Conservation (phyloP, 1,284 basidiomycete species). For the Grifola frondosa region DNA sequence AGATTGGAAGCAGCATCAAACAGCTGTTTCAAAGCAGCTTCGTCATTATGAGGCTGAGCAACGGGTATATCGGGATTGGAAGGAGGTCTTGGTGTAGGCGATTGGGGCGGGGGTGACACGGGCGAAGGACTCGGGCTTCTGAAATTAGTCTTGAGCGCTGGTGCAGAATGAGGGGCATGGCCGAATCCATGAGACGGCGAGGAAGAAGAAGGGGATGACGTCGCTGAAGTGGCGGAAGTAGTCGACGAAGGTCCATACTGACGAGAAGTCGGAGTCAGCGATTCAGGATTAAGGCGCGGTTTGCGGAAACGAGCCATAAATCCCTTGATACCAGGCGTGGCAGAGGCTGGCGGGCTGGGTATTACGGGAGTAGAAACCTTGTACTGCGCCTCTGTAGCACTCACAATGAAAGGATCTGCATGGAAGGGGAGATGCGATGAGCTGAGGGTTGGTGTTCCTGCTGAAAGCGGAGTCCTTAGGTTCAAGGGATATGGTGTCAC, state of each 20-base stretch:
- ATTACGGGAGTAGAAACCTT: constrained; percentile 42
- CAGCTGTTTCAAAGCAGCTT: constrained; percentile 61
- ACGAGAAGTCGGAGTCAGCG: constrained; percentile 22
- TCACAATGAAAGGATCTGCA: constrained; percentile 35
- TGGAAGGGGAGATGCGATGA: constrained; percentile 21
- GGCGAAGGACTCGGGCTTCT: constrained; percentile 14
- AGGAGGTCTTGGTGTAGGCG: constrained; percentile 19
- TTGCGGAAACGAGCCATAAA: constrained; percentile 81
- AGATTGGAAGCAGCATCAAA: constrained; percentile 74
- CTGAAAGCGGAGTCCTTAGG: constrained; percentile 24
- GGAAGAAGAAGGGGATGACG: constrained; percentile 6
- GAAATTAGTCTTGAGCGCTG: constrained; percentile 19
- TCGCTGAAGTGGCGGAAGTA: constrained; percentile 8
- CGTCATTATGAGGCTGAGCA: constrained; percentile 24
- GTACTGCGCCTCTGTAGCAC: constrained; percentile 52
- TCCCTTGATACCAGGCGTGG: constrained; percentile 69
- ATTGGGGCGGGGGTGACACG: constrained; percentile 21
- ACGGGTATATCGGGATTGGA: constrained; percentile 8
- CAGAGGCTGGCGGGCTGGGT: constrained; percentile 63
- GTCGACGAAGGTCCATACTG: constrained; percentile 15
- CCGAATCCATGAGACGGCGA: constrained; percentile 10
- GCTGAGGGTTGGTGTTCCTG: constrained; percentile 22
- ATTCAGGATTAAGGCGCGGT: constrained; percentile 43
- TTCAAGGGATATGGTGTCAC: constrained; percentile 45
- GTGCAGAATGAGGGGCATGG: constrained; percentile 27